Base-by-base conservation (phyloP, 139 green algal species). In the Astrephomene gubernaculifera region DNA sequence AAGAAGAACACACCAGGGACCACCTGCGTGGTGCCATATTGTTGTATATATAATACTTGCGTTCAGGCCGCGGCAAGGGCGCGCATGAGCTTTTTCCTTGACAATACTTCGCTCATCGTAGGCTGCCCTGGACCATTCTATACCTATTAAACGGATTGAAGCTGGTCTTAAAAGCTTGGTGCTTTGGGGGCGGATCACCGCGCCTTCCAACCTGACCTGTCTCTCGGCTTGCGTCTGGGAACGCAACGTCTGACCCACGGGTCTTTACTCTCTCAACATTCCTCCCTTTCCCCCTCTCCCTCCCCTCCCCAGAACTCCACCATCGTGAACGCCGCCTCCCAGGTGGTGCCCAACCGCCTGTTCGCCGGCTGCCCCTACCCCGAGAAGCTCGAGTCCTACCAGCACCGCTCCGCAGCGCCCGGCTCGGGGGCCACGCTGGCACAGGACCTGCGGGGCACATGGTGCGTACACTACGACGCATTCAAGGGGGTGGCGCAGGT, bases 321-420 rank as follows among this genome's bases (percentile, higher is more conserved):
- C 41, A 83, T 93, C 35, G 45, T 90, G 7, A 90, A 94, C 71
- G 93, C 92, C 43, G 75, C 87, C 43, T 92, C 91, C 82, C 83
- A 90, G 33, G 80, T 96, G 27, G 90, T 95, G 36, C 41, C 83
- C 70, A 95, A 95, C 85, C 79, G 82, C 36, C 64, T 92, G 17
- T 97, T 96, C 70, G 61, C 85, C 12, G 91, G 91, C 14, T 53
- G 94, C 19, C 31, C 82, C 10, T 94, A 94, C 87, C 94, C 94
- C 49, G 94, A 96, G 64, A 95, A 96, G 89, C 90, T 97, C 4
- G 93, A 96, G 79, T 86, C 64, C 25, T 97, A 93, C 81, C 52
- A 82, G 74, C 91, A 96, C 87, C 82, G 89, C 67, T 79, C 67
- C 0, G n/a, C 35, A 29, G 60, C 73, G 24, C 87, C 90, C 10